These are phyloP conservation scores for Citrus cavaleriei DNA, from an alignment of 345 rosid species.

Conservation along the genomic window DNA sequence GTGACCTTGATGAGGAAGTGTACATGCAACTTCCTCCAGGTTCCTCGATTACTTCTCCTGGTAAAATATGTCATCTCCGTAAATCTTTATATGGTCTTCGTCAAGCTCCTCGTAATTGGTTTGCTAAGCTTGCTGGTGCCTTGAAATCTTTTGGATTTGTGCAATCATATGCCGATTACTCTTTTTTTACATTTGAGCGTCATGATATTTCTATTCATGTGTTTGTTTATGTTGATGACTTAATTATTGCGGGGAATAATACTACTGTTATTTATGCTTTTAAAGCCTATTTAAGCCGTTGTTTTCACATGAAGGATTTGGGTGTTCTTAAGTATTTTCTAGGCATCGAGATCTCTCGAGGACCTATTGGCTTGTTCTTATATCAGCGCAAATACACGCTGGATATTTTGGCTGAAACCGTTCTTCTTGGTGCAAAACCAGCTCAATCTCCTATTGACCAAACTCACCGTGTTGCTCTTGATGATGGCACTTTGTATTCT, in stretches of 20 bases:
- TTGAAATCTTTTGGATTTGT: not conserved
- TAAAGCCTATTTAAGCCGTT: no score
- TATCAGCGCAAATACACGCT: not conserved
- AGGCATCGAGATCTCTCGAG: not conserved
- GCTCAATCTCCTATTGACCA: not conserved
- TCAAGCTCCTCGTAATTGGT: conserved; percentile 1
- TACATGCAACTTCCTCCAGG: conserved; percentile 3
- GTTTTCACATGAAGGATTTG: no score
- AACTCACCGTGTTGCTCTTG: not conserved
- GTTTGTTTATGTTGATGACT: not conserved
- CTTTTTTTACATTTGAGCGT: not conserved
- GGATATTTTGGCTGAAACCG: not conserved
- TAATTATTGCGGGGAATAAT: not conserved
- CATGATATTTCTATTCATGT: not conserved
- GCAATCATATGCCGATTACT: not conserved
- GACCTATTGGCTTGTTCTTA: not conserved
- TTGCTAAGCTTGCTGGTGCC: not conserved
- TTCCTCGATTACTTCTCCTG: not conserved
- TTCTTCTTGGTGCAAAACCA: not conserved
- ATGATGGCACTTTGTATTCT: no score
- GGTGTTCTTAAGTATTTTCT: conserved; percentile 2
- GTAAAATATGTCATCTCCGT: not conserved
- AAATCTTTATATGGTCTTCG: conserved; percentile 8
- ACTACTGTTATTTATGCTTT: no score
- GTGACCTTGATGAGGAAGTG: not conserved